These are phyloP conservation scores for Trichothecium roseum DNA, from an alignment of 2,329 filamentous ascomycete genomes.

Conservation along the genomic window DNA sequence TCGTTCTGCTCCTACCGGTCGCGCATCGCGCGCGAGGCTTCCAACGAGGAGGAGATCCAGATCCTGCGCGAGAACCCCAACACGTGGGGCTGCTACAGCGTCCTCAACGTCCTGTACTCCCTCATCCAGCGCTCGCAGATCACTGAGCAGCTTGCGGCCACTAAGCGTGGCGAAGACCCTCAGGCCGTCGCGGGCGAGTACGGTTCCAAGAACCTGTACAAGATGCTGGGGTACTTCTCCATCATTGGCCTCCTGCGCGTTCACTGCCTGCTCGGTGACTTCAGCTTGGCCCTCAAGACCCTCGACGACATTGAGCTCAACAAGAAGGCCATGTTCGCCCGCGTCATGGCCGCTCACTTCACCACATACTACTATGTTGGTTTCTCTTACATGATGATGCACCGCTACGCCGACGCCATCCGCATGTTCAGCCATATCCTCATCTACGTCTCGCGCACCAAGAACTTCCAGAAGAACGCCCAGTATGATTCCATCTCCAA, in stretches of 20 bases:
- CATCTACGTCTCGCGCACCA: constrained; percentile 95
- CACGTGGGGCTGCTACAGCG: constrained; percentile 99
- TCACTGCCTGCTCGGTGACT: constrained; percentile 93
- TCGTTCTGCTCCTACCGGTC: constrained; percentile 97
- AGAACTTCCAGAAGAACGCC: constrained; percentile 99
- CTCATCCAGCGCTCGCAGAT: constrained; percentile 98
- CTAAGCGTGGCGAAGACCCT: constrained; percentile 88
- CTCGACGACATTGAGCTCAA: constrained; percentile 99
- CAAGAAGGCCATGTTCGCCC: constrained; percentile 99
- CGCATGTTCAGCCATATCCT: constrained; percentile 99
- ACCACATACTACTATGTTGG: constrained; percentile 99
- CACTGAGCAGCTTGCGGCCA: constrained; percentile 89
- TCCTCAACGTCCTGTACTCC: constrained; percentile 98
- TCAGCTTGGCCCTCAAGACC: constrained; percentile 95
- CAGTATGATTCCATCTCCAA: constrained; percentile 98
- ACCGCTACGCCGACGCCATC: constrained; percentile 97
- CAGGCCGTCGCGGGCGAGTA: constrained; percentile 87
- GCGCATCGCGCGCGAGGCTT: constrained; percentile 69
- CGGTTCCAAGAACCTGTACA: constrained; percentile 85
- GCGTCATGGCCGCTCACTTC: constrained; percentile 99
- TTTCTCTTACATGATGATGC: constrained; percentile 99
- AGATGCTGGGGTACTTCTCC: constrained; percentile 98
- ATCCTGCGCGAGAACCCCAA: constrained; percentile 93
- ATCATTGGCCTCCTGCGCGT: constrained; percentile 95
- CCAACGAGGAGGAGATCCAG: constrained; percentile 87